Conservation (phyloP, 2,329 filamentous ascomycete species). For the Colletotrichum tropicale region DNA sequence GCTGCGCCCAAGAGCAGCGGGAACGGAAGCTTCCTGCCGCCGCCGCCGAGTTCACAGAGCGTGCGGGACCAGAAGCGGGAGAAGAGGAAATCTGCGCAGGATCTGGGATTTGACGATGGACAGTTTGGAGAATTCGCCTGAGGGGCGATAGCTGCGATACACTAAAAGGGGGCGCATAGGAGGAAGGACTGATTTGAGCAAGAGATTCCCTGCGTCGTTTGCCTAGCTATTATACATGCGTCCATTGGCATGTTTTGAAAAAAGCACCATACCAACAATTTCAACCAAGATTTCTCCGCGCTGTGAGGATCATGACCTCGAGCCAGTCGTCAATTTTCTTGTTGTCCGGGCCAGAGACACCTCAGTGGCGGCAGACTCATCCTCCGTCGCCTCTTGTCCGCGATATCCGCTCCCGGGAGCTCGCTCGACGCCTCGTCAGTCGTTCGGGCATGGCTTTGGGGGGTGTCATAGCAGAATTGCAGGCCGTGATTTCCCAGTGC, state of each 20-base stretch:
- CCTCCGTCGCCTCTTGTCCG: conserved; percentile 24
- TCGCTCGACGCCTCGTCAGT: background rate
- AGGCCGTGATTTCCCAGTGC: conserved; percentile 2
- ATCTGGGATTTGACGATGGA: conserved; percentile 84
- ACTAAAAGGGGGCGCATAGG: background rate
- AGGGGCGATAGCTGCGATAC: background rate
- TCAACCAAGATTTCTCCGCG: background rate
- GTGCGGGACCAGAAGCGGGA: conserved; percentile 65
- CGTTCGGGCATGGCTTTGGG: too few species aligned
- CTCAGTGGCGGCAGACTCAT: conserved; percentile 36
- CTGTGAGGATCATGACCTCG: background rate
- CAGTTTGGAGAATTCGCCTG: conserved; percentile 84
- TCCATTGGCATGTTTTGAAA: background rate
- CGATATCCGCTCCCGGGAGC: background rate
- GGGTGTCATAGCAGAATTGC: background rate
- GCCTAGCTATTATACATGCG: background rate
- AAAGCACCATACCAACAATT: background rate
- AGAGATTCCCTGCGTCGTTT: background rate
- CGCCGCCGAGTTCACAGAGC: conserved; percentile 67
- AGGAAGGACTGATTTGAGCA: background rate
- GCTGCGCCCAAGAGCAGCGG: conserved; percentile 34
- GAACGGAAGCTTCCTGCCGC: conserved; percentile 52
- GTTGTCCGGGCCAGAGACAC: conserved; percentile 27
- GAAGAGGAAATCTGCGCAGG: conserved; percentile 60
- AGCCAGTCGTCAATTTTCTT: background rate